Conservation (phyloP, 2,329 filamentous ascomycete species). For the Pseudonectria foliicola region DNA sequence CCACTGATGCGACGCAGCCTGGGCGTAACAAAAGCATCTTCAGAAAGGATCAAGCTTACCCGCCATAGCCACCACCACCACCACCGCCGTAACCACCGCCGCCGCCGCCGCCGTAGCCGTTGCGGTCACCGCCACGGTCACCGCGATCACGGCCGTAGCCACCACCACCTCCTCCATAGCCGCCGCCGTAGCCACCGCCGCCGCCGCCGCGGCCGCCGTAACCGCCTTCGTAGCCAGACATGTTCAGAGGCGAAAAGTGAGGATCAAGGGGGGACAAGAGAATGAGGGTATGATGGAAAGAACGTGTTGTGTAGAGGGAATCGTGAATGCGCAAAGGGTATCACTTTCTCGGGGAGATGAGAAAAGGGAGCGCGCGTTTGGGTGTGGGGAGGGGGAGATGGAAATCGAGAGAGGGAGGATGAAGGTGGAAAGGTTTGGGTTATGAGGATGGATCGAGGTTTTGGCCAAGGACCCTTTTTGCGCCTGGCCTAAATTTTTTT, state of each 20-base stretch:
- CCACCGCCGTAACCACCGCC: constrained; percentile 22
- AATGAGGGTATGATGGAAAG: constrained; percentile 8
- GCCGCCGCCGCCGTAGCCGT: constrained; percentile 32
- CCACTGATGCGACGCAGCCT: too few relatives aligned
- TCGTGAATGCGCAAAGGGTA: background rate
- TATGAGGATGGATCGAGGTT: constrained; percentile 9
- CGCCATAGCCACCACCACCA: constrained; percentile 25
- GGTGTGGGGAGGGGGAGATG: constrained; percentile 16
- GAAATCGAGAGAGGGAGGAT: constrained; percentile 15
- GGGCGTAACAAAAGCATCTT: constrained; percentile 5
- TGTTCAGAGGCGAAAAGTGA: constrained; percentile 21
- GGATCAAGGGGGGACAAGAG: constrained; percentile 12
- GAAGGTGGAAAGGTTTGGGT: constrained; percentile 21
- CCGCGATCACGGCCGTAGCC: constrained; percentile 36
- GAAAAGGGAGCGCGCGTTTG: constrained; percentile 22
- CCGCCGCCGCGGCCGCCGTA: constrained; percentile 22
- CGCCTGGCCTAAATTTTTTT: constrained; percentile 21
- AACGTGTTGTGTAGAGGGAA: background rate
- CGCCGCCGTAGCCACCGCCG: constrained; percentile 22
- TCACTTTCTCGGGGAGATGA: constrained; percentile 16
- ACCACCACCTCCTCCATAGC: constrained; percentile 24
- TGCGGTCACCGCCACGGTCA: constrained; percentile 40
- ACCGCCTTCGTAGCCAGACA: constrained; percentile 37
- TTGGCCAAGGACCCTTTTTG: constrained; percentile 6
- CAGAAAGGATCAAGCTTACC: constrained; percentile 26